These are phyloP conservation scores for Tympanopsis confertula DNA, from an alignment of 2,329 filamentous ascomycete genomes.

Conservation along the genomic window DNA sequence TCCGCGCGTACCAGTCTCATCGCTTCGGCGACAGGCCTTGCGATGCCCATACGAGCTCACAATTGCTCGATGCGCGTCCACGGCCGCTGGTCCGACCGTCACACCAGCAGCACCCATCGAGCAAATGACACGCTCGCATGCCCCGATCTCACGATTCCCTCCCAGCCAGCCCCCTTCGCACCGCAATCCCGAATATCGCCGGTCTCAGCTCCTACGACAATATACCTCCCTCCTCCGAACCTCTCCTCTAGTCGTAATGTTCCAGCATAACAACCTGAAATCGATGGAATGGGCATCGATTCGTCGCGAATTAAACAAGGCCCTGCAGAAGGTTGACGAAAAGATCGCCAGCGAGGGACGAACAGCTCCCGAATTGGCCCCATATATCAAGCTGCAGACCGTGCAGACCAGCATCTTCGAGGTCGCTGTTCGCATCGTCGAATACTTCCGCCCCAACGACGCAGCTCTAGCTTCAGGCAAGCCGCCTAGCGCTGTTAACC, in stretches of 20 bases:
- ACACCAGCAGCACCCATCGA: not conserved
- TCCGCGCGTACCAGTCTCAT: not conserved
- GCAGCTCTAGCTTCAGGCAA: conserved; percentile 18
- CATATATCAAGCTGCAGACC: conserved; percentile 65
- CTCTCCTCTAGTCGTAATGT: conserved; percentile 73
- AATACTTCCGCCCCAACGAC: conserved; percentile 57
- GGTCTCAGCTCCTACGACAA: conserved; percentile 38
- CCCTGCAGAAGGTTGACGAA: conserved; percentile 43
- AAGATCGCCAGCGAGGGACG: conserved; percentile 22
- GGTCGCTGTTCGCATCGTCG: conserved; percentile 71
- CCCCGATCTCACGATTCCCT: not conserved
- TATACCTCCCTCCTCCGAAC: conserved; percentile 84
- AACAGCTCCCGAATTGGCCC: conserved; percentile 33
- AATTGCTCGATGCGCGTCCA: not conserved
- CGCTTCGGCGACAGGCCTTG: not conserved
- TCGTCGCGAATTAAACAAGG: conserved; percentile 53
- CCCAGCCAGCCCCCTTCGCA: not conserved
- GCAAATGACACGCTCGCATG: not conserved
- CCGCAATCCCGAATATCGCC: not conserved
- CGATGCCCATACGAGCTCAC: not conserved
- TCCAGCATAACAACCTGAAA: conserved; percentile 60
- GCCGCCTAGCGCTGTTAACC: conserved; percentile 10
- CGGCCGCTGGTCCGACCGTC: not conserved
- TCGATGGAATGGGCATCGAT: conserved; percentile 66
- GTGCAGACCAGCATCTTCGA: conserved; percentile 83